These are phyloP conservation scores for Acanthamoeba comandoni DNA, from an alignment of 208 protist genomes.

Conservation along the genomic window DNA sequence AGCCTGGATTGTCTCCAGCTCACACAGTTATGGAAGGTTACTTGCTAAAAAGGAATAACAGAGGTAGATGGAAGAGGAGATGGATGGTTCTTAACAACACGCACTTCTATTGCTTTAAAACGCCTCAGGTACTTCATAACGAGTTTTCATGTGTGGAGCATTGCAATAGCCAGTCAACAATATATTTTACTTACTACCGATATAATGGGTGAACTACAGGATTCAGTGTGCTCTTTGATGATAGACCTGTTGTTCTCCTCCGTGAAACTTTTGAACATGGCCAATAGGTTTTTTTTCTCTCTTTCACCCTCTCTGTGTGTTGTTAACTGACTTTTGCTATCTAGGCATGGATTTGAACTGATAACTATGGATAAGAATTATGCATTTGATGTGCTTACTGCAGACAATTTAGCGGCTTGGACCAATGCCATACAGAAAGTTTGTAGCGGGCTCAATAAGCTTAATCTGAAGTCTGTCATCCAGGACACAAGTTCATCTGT, in stretches of 20 bases:
- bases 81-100: slow-evolving; percentile 70
- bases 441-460: slow-evolving; percentile 20
- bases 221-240: slow-evolving; percentile 30
- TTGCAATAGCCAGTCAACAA: too few relatives aligned
- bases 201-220: not conserved
- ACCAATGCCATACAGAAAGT: slow-evolving; percentile 39
- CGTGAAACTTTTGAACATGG: slow-evolving; percentile 21
- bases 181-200: too few relatives aligned
- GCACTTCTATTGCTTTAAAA: slow-evolving; percentile 50
- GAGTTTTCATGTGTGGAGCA: too few relatives aligned
- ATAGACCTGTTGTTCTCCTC: slow-evolving; percentile 62
- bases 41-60: slow-evolving; percentile 54
- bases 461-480: slow-evolving; percentile 17
- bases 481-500: slow-evolving; percentile 60
- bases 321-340: not conserved
- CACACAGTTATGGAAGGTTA: slow-evolving; percentile 67
- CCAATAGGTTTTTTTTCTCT: not conserved
- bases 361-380: slow-evolving; percentile 74
- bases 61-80: slow-evolving; percentile 19
- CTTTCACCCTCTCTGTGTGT: not conserved
- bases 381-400: slow-evolving; percentile 30
- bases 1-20: slow-evolving; percentile 33
- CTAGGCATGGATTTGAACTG: slow-evolving; percentile 48
- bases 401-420: slow-evolving; percentile 18
- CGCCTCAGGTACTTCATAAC: not conserved